Base-by-base conservation (phyloP, 495 filamentous ascomycete species). In the Lineolata rhizophorae region DNA sequence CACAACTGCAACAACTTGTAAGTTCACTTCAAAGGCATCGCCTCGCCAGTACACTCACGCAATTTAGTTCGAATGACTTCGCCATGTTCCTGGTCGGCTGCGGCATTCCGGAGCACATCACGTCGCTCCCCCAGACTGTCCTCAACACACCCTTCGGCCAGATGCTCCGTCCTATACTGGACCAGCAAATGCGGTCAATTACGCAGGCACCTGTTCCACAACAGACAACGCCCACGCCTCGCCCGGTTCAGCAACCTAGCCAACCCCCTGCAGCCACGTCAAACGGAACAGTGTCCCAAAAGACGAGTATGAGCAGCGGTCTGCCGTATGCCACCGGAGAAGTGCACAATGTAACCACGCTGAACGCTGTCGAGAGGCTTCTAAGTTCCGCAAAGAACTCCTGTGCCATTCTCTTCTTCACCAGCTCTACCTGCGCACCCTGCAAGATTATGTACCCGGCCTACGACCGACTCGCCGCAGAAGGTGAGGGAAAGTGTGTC, bases 1-100 rank as follows among this genome's bases (percentile, higher is more conserved):
- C 84, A 93, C 45, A 97, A 97, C 46, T 94, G 87, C 64, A 95
- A 97, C 55, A 95, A 95, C 58, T 97, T 97, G 27, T 43, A 28
- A 20, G 35, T 18, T 4, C 5, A 28, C n/a, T 29, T 29, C 10
- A 18, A n/a, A 17, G 13, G 21, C 32, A n/a, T 24, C 15, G 17
- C 20, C 10, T 5, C 1, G 29, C 3, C 5, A 36, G n/a, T 6
- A 2, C 14, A 10, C 31, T 11, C 14, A 10, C 14, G 27, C 2
- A 4, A 3, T 18, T 18, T 27, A 41, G 38, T 51, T 77, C 81
- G 3, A 84, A 95, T 45, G 87, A 95, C 38, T 67, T 97, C 40
- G 55, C 76, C 29, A 91, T 74, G 57, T 94, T 97, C 36, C 58
- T 95, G 2, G 56, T 91, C n/a, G 85, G 87, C 14, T 76, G 69